phyloP scores from a whole-genome alignment of 2,329 filamentous ascomycete species.

The Aspergillus japonicus region DNA sequence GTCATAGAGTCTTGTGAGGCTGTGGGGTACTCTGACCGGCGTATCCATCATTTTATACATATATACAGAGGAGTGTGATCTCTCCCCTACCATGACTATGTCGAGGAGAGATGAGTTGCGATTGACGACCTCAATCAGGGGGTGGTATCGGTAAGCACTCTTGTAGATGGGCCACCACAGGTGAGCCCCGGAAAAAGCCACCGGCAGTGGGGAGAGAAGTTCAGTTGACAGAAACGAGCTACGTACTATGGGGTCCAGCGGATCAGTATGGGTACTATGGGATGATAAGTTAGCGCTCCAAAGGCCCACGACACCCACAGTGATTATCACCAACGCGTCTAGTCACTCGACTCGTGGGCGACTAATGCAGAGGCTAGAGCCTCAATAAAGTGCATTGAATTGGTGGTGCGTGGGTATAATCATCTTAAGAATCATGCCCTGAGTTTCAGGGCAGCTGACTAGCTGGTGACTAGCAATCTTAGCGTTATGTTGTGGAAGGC shows the following conservation, averaged over 20 bases:
- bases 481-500: background rate
- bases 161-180: background rate
- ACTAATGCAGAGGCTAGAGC: background rate
- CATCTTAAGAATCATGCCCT: background rate
- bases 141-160: background rate
- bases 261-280: no score
- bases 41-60: no score
- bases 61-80: no score
- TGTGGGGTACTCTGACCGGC: no score
- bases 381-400: background rate
- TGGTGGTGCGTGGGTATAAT: background rate
- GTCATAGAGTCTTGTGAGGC: no score
- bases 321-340: no score
- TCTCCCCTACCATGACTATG: no score
- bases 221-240: background rate
- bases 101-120: no score
- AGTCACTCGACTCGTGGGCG: background rate
- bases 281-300: no score
- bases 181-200: background rate
- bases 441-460: background rate
- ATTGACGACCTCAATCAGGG: background rate
- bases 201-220: background rate
- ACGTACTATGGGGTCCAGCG: no score
- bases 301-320: no score
- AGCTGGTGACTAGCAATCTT: background rate